Conservation (phyloP, 2,329 filamentous ascomycete genomes). For the Penicillium polonicum region DNA sequence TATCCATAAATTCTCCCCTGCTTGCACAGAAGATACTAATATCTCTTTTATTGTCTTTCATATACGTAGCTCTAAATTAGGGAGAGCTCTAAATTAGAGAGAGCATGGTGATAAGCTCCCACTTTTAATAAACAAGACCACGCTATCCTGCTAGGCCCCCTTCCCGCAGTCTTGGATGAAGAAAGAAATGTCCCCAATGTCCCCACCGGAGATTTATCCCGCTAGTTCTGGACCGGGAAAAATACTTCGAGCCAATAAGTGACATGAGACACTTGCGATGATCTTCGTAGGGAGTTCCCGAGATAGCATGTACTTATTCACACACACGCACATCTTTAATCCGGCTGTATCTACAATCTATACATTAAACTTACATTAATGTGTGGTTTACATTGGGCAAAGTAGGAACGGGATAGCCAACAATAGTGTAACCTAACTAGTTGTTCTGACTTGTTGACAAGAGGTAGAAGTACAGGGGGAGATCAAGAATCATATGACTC, state of each 20-base stretch:
- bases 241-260: neutral
- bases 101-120: neutral
- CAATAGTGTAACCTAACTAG: neutral
- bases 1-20: neutral
- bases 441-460: too few relatives aligned
- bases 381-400: neutral
- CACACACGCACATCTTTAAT: neutral
- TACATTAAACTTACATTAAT: neutral
- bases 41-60: neutral
- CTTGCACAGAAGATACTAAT: too few relatives aligned
- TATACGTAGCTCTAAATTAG: neutral
- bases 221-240: neutral
- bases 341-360: neutral
- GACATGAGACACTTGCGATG: neutral
- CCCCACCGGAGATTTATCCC: neutral
- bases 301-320: too few relatives aligned
- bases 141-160: neutral
- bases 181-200: neutral
- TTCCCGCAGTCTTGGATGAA: neutral
- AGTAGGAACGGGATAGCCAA: neutral
- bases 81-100: neutral
- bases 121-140: neutral
- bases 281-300: neutral
- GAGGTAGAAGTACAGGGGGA: neutral
- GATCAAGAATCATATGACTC: neutral